Base-by-base conservation (phyloP, 352 stramenopile species). In the Globisporangium radiosum region DNA sequence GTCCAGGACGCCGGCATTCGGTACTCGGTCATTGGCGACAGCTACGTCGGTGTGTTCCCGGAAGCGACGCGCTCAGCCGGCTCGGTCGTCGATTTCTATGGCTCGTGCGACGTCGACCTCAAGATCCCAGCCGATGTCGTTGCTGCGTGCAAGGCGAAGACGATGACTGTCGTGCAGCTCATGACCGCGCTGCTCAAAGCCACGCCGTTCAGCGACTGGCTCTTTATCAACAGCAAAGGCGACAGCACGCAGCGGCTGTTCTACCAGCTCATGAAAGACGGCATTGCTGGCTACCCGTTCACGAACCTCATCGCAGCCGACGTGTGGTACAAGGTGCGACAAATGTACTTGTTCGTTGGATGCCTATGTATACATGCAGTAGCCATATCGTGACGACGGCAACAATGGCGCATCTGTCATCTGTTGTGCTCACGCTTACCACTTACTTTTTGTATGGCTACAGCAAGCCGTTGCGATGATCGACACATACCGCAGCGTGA, bases 171-270 rank as follows among this genome's bases (percentile, higher is more conserved):
- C 3, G 57, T 62, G 1, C 64, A 85, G 17, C 60, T 90, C 49
- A 69, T 86, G 40, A 62, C 69, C 51, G 44, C 57, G 3, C 48
- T 87, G 45, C 58, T 88, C 37, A 55, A 79, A 40, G 54, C 57
- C 13, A 67, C 70, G 15, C 56, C 75, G 14, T 68, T 59, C 40
- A 64, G 60, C 45, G 66, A 84, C 49, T 90, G 80, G 80, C 53
- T 90, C 10, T 86, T 82, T 56, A 71, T 86, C 56, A 55, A 85
- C 61, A 88, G 73, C 63, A 86, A 79, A 54, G 69, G 50, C 54
- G 80, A 90, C 63, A 63, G 64, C 39, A 81, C 66, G 4, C 80
- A 90, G 62, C 71, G 77, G 9, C 71, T 73, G 37, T 90, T 81
- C 64, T 90, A 87, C 64, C 66, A 75, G 45, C 67, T 88, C 14